phyloP scores from a whole-genome alignment of 768 basidiomycete species.

The Kwoniella shandongensis region DNA sequence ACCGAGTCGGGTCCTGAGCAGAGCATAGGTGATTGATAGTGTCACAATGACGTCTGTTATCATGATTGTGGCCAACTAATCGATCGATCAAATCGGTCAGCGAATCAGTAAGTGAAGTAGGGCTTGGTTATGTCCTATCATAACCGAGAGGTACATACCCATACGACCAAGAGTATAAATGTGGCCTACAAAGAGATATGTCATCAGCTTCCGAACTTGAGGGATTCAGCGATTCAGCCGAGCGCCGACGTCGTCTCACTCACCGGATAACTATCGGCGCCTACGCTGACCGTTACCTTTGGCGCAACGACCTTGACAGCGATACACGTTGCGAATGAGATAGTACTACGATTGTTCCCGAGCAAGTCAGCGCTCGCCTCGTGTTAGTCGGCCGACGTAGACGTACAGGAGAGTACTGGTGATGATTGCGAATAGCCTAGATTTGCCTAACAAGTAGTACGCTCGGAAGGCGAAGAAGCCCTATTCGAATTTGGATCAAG shows the following conservation, averaged over 20 bases:
- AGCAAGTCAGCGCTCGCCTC: too few species aligned
- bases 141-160: not conserved
- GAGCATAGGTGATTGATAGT: constrained; percentile 2
- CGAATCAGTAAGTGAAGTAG: too few species aligned
- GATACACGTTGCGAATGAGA: not conserved
- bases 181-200: not conserved
- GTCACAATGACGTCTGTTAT: constrained; percentile 3
- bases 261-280: too few species aligned
- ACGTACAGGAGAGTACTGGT: constrained; percentile 4
- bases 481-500: not conserved
- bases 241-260: too few species aligned
- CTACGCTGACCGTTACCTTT: too few species aligned
- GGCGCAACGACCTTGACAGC: not conserved
- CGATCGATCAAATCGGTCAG: too few species aligned
- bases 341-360: too few species aligned
- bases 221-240: too few species aligned
- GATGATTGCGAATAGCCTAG: not conserved
- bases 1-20: not conserved
- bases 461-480: constrained; percentile 15
- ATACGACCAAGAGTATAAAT: not conserved
- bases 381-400: not conserved
- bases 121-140: too few species aligned
- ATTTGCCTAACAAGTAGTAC: constrained; percentile 3
- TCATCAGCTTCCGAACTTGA: too few species aligned
- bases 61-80: constrained; percentile 7